Evolutionary conservation across 2,329 filamentous ascomycete genomes (phyloP).

Genomic region (Pseudogymnoascus sp.): DNA sequence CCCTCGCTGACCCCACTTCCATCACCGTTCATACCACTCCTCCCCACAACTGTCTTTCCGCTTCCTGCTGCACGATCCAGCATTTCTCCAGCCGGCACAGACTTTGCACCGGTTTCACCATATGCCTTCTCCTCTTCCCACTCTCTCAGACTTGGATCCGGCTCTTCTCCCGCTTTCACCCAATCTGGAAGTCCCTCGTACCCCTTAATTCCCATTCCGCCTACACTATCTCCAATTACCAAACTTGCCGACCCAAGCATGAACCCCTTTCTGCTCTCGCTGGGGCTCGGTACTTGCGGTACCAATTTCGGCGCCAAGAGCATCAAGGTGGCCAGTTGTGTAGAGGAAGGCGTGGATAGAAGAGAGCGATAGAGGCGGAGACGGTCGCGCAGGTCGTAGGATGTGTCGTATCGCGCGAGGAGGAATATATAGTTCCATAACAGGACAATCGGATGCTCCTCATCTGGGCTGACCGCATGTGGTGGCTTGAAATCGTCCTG

Average conservation of each 20-base stretch:
- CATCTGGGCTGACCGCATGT: slow-evolving; percentile 18
- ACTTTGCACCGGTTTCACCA: slow-evolving; percentile 33
- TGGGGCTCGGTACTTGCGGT: slow-evolving; percentile 82
- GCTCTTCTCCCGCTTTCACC: slow-evolving; percentile 74
- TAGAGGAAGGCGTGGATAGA: slow-evolving; percentile 63
- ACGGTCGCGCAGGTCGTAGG: slow-evolving; percentile 89
- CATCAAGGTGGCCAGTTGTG: slow-evolving; percentile 81
- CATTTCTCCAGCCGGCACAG: slow-evolving; percentile 52
- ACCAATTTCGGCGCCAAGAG: slow-evolving; percentile 91
- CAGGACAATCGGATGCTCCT: slow-evolving; percentile 60
- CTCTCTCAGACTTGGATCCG: slow-evolving; percentile 65
- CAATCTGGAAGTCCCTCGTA: slow-evolving; percentile 77
- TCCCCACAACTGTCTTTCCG: slow-evolving; percentile 30
- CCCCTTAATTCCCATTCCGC: slow-evolving; percentile 65
- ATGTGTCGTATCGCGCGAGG: slow-evolving; percentile 84
- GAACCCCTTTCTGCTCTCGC: slow-evolving; percentile 70
- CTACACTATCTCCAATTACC: slow-evolving; percentile 69
- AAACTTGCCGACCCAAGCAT: slow-evolving; percentile 78
- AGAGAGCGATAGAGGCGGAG: slow-evolving; percentile 82
- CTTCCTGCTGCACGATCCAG: slow-evolving; percentile 50
- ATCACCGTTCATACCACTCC: slow-evolving; percentile 40
- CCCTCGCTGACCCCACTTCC: slow-evolving; percentile 30
- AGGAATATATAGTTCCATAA: slow-evolving; percentile 81
- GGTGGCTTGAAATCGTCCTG: slow-evolving; percentile 17
- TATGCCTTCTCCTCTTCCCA: slow-evolving; percentile 37